These are phyloP conservation scores for Ilex asprella DNA, from an alignment of 257 asterid species.

Conservation along the genomic window DNA sequence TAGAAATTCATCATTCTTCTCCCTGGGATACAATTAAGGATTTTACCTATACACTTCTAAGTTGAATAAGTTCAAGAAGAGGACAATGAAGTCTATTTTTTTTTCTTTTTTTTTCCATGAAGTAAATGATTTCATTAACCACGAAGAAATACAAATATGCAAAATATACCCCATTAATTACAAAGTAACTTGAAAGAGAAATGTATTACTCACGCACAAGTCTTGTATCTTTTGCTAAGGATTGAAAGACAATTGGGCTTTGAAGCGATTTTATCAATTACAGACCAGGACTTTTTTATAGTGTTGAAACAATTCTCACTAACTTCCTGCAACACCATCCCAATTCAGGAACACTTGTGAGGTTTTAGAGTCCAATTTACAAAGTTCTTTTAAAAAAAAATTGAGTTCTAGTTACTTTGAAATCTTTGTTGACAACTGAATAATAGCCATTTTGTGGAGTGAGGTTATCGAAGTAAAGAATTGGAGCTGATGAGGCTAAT, in stretches of 20 bases:
- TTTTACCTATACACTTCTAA: no score
- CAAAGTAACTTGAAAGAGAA: no score
- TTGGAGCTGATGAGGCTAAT: constrained; percentile 73
- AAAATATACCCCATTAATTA: no score
- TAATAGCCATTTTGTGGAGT: constrained; percentile 59
- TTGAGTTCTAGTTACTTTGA: constrained; percentile 27
- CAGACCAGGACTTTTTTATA: neutral
- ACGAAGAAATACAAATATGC: no score
- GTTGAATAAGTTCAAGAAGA: no score
- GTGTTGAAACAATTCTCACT: neutral
- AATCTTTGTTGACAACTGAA: constrained; percentile 42
- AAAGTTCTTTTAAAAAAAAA: no score
- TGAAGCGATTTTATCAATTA: neutral
- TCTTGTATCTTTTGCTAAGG: neutral
- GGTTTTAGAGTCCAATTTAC: neutral
- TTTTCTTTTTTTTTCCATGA: no score
- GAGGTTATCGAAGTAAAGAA: constrained; percentile 63
- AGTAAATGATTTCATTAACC: no score
- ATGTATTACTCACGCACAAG: neutral
- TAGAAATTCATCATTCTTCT: no score
- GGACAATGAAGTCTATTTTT: no score
- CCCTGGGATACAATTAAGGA: no score
- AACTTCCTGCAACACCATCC: neutral
- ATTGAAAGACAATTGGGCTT: neutral
- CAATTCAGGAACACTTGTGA: neutral